A percentile compares a stretch with the other conserved stretches of the same genome.
phyloP scores from a whole-genome alignment of 768 basidiomycete species.

The Boletus tylopilopsis region DNA sequence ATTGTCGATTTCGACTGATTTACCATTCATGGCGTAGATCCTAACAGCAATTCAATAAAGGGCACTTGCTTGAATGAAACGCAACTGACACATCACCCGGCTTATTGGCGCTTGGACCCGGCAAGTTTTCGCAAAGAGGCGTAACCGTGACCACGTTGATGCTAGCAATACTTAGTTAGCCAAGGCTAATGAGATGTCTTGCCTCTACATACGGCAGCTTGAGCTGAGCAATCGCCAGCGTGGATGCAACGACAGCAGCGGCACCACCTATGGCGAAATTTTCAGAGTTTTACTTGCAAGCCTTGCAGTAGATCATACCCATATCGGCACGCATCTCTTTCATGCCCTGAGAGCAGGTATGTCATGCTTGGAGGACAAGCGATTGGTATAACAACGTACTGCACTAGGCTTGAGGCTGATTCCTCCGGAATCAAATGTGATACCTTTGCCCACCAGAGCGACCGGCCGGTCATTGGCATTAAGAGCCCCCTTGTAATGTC shows the following conservation, averaged over 20 bases:
- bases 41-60: slow-evolving; percentile 33
- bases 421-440: slow-evolving; percentile 88
- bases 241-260: slow-evolving; percentile 69
- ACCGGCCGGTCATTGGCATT: slow-evolving; percentile 55
- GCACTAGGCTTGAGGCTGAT: slow-evolving; percentile 79
- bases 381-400: slow-evolving; percentile 36
- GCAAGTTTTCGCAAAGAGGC: slow-evolving; percentile 85
- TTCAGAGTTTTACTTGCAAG: neutral
- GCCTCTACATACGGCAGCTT: slow-evolving; percentile 59
- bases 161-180: slow-evolving; percentile 32
- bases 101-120: slow-evolving; percentile 61
- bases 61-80: neutral
- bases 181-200: neutral
- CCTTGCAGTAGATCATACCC: slow-evolving; percentile 44
- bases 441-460: slow-evolving; percentile 82
- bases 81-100: slow-evolving; percentile 75
- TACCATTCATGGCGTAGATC: slow-evolving; percentile 85
- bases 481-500: slow-evolving; percentile 78
- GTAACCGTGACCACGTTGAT: slow-evolving; percentile 72
- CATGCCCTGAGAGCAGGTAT: slow-evolving; percentile 53
- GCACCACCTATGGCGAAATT: slow-evolving; percentile 54
- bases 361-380: neutral
- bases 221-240: slow-evolving; percentile 77
- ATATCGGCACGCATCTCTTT: slow-evolving; percentile 85
- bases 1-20: slow-evolving; percentile 82